phyloP scores from a whole-genome alignment of 2,329 filamentous ascomycete genomes.

The Leptographium flavum region DNA sequence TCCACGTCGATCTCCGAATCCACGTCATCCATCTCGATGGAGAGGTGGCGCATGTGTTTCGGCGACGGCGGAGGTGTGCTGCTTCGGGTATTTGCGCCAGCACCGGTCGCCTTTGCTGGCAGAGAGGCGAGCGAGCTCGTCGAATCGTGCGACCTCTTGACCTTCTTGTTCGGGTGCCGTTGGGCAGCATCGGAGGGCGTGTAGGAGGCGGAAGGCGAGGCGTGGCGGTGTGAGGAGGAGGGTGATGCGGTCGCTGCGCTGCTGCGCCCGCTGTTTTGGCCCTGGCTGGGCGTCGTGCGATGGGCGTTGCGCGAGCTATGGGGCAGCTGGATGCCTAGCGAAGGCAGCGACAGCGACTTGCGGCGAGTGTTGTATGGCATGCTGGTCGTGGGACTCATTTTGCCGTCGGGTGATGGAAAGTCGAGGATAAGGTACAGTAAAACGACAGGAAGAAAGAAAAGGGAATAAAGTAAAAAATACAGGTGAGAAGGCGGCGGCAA shows the following conservation, averaged over 20 bases:
- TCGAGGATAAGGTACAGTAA: no score
- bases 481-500: no score
- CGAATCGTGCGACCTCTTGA: constrained; percentile 61
- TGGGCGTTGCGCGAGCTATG: constrained; percentile 42
- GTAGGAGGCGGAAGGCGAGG: constrained; percentile 16
- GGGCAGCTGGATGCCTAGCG: constrained; percentile 80
- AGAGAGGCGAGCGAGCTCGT: constrained; percentile 13
- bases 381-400: constrained; percentile 12
- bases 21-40: constrained; percentile 23
- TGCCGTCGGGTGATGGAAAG: neutral
- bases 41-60: constrained; percentile 22
- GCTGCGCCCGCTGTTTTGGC: constrained; percentile 13
- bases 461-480: neutral
- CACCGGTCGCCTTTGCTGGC: constrained; percentile 17
- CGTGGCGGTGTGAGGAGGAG: constrained; percentile 1
- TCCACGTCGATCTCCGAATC: constrained; percentile 49
- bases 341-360: constrained; percentile 87
- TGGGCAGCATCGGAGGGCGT: constrained; percentile 13
- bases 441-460: no score
- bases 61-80: constrained; percentile 74
- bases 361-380: constrained; percentile 97
- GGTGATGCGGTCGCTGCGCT: constrained; percentile 1
- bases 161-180: constrained; percentile 44
- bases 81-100: constrained; percentile 11
- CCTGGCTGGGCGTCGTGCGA: constrained; percentile 20